phyloP scores from a whole-genome alignment of 495 filamentous ascomycete genomes.

The Cladorrhinum samala region DNA sequence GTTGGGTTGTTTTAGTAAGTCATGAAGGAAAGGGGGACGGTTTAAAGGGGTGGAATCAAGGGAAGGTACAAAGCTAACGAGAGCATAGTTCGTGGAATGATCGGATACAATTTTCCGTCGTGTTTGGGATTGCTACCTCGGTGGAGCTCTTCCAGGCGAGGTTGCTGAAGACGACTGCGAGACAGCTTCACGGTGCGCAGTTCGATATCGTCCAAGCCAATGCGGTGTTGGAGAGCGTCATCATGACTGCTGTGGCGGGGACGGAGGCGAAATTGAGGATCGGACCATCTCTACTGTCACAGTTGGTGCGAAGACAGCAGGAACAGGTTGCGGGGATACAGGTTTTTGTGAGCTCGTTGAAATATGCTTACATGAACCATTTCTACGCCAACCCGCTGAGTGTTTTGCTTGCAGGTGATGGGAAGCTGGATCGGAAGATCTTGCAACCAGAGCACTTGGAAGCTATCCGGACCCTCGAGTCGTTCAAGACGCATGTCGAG shows the following conservation, averaged over 20 bases:
- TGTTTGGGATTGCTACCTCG: slow-evolving; percentile 88
- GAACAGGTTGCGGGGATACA: slow-evolving; percentile 86
- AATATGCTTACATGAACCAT: slow-evolving; percentile 95
- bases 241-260: slow-evolving; percentile 59
- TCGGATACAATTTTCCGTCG: slow-evolving; percentile 80
- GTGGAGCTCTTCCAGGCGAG: slow-evolving; percentile 82
- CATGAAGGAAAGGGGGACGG: no score
- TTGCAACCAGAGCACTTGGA: slow-evolving; percentile 59
- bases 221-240: slow-evolving; percentile 71
- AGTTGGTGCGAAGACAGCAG: slow-evolving; percentile 68
- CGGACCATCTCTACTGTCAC: slow-evolving; percentile 56
- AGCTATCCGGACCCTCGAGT: slow-evolving; percentile 69
- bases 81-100: slow-evolving; percentile 72
- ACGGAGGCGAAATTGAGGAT: slow-evolving; percentile 53
- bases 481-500: slow-evolving; percentile 58
- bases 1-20: slow-evolving; percentile 70
- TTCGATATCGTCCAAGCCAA: slow-evolving; percentile 79
- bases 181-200: slow-evolving; percentile 64
- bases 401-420: slow-evolving; percentile 49
- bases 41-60: no score
- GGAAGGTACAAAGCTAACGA: no score
- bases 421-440: slow-evolving; percentile 25
- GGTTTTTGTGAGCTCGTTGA: slow-evolving; percentile 69
- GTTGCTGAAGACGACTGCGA: slow-evolving; percentile 66
- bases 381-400: slow-evolving; percentile 91